Evolutionary conservation across 805 yeast genomes (phyloP).

Genomic region (Komagataella pastoris): DNA sequence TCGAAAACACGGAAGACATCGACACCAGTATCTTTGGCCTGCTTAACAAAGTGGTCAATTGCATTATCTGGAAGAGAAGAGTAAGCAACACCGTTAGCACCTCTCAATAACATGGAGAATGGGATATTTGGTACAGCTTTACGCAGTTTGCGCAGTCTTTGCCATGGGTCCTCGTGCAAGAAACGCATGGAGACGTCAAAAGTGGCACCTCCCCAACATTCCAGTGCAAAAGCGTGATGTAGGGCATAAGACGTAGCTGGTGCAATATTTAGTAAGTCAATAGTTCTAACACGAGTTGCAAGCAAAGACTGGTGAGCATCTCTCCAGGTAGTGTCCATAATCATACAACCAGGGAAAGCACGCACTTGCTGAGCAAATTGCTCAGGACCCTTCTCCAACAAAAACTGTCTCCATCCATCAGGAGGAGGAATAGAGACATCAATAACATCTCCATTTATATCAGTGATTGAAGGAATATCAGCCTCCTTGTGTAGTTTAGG

Average conservation of each 20-base stretch:
- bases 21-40: slow-evolving; percentile 93
- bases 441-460: slow-evolving; percentile 43
- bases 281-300: slow-evolving; percentile 95
- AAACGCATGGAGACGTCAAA: slow-evolving; percentile 98
- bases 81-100: slow-evolving; percentile 99
- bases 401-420: slow-evolving; percentile 85
- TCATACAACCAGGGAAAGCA: slow-evolving; percentile 68
- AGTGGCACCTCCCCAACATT: slow-evolving; percentile 99
- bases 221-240: slow-evolving; percentile 84
- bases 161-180: slow-evolving; percentile 99
- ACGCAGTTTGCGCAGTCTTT: slow-evolving; percentile 77
- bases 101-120: slow-evolving; percentile 97
- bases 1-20: slow-evolving; percentile 97
- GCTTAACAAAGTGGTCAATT: slow-evolving; percentile 89
- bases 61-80: slow-evolving; percentile 97
- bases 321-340: slow-evolving; percentile 99
- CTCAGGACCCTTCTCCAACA: slow-evolving; percentile 77
- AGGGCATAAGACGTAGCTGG: slow-evolving; percentile 87
- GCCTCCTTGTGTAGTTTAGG: slow-evolving; percentile 78
- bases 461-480: slow-evolving; percentile 58
- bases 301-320: slow-evolving; percentile 97
- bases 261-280: slow-evolving; percentile 85
- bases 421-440: slow-evolving; percentile 48
- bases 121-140: slow-evolving; percentile 94
- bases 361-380: slow-evolving; percentile 85